Conservation (phyloP, 31 red algal species). For the Asparagopsis taxiformis region DNA sequence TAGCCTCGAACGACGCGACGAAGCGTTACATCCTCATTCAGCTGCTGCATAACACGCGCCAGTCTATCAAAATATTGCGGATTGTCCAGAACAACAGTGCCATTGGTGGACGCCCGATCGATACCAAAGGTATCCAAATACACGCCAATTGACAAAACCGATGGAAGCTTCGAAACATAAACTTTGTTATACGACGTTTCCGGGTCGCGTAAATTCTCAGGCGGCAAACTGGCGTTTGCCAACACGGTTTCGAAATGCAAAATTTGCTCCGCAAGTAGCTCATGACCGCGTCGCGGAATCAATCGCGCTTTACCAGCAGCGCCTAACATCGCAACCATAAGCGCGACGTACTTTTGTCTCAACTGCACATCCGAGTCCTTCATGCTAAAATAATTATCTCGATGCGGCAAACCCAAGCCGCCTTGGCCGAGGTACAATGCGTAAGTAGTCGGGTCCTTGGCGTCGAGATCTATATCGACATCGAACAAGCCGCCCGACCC, state of each 20-base stretch:
- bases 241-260: constrained; percentile 77
- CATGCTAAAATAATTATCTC: constrained; percentile 72
- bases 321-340: constrained; percentile 54
- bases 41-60: constrained; percentile 7
- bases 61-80: constrained; percentile 49
- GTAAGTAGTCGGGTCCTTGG: constrained; percentile 55
- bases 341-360: constrained; percentile 34
- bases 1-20: constrained; percentile 55
- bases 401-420: constrained; percentile 78
- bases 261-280: constrained; percentile 43
- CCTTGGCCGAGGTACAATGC: constrained; percentile 77
- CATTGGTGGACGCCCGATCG: constrained; percentile 17
- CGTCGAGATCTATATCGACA: constrained; percentile 58
- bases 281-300: constrained; percentile 61
- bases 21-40: constrained; percentile 28
- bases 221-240: constrained; percentile 70
- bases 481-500: constrained; percentile 47
- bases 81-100: constrained; percentile 66
- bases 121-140: constrained; percentile 43
- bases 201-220: constrained; percentile 84
- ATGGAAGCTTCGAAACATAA: constrained; percentile 25
- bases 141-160: constrained; percentile 27
- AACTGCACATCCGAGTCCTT: constrained; percentile 57
- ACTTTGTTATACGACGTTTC: constrained; percentile 74
- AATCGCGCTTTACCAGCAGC: constrained; percentile 61